These are phyloP conservation scores for Trypanosoma melophagium DNA, from an alignment of 208 protist species.

Conservation along the genomic window DNA sequence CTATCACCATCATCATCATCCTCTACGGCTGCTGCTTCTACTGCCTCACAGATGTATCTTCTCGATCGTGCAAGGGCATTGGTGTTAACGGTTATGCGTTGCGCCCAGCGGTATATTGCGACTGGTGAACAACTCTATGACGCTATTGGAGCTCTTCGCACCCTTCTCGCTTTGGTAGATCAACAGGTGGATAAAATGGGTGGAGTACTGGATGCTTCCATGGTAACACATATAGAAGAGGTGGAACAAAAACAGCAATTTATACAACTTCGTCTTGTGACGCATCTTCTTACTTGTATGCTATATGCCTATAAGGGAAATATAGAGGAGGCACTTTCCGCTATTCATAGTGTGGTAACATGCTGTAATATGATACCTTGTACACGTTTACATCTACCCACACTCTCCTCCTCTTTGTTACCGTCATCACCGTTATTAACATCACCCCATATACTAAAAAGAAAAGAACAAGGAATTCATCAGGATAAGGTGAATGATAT, in stretches of 20 bases:
- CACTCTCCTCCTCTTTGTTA: neutral
- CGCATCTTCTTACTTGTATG: slow-evolving; percentile 42
- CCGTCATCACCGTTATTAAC: neutral
- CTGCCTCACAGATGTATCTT: slow-evolving; percentile 8
- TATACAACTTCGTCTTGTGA: slow-evolving; percentile 38
- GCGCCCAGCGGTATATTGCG: slow-evolving; percentile 28
- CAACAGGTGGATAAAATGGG: slow-evolving; percentile 27
- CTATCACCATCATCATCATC: neutral
- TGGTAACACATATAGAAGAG: slow-evolving; percentile 11
- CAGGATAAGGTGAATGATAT: too few species aligned
- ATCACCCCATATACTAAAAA: too few species aligned
- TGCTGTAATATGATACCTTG: slow-evolving; percentile 39
- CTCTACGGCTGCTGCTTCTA: neutral
- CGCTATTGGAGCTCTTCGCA: slow-evolving; percentile 39
- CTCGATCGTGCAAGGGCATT: slow-evolving; percentile 28
- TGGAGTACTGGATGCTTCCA: slow-evolving; percentile 12
- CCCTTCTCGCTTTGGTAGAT: slow-evolving; percentile 39
- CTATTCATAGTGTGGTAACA: slow-evolving; percentile 41
- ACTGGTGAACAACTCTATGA: slow-evolving; percentile 44
- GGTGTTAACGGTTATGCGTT: slow-evolving; percentile 25
- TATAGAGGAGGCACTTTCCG: slow-evolving; percentile 37
- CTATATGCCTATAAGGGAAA: slow-evolving; percentile 39
- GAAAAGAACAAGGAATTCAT: too few species aligned
- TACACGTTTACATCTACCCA: slow-evolving; percentile 14
- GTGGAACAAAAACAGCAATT: slow-evolving; percentile 25